Percentiles rank a stretch among this genome's conserved stretches.
Conservation (phyloP, 106 monocot genomes). For the Agapanthus africanus region DNA sequence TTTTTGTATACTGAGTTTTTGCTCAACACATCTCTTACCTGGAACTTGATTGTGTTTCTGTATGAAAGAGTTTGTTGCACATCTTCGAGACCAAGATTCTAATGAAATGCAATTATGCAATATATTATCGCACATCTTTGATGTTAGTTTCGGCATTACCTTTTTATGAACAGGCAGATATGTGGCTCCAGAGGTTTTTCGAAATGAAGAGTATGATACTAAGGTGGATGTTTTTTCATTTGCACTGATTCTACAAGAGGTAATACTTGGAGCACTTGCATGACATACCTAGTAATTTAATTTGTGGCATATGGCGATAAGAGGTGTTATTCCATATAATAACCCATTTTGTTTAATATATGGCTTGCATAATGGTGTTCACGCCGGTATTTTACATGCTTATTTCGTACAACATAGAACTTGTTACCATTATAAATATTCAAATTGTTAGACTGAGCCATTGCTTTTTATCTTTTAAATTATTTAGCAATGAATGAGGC, state of each 20-base stretch:
- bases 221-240: slow-evolving; percentile 96
- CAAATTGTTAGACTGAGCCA: not conserved
- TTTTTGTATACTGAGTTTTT: not conserved
- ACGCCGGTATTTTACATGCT: not conserved
- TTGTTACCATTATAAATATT: not conserved
- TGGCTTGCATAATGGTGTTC: slow-evolving; percentile 1
- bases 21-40: not conserved
- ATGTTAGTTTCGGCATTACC: not conserved
- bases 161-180: slow-evolving; percentile 69
- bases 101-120: not conserved
- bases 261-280: slow-evolving; percentile 15
- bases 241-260: slow-evolving; percentile 95
- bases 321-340: not conserved
- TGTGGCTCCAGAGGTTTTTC: slow-evolving; percentile 80
- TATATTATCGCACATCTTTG: not conserved
- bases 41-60: not conserved
- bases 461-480: not conserved
- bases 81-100: not conserved
- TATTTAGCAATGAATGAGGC: not conserved
- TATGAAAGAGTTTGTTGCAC: not conserved
- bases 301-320: not conserved
- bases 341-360: not conserved
- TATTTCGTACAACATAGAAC: not conserved
- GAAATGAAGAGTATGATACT: slow-evolving; percentile 82
- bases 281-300: not conserved